Evolutionary conservation across 176 grass and related monocot genomes (phyloP).

Genomic region (Bonia amplexicaulis): DNA sequence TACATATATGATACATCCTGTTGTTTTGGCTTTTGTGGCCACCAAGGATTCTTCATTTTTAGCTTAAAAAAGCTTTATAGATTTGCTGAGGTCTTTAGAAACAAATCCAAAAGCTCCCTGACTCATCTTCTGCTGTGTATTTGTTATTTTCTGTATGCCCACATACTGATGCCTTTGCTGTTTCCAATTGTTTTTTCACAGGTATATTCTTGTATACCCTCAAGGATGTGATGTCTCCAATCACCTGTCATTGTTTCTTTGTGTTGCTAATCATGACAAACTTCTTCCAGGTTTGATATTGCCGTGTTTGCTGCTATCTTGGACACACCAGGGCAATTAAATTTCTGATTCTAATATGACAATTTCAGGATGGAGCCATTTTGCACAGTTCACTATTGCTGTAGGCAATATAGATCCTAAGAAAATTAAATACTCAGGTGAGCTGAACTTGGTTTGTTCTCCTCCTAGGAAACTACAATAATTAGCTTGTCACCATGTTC

Average conservation of each 20-base stretch:
- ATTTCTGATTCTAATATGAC: constrained; percentile 16
- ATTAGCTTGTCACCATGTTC: neutral
- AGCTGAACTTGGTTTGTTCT: constrained; percentile 37
- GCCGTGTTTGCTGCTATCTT: constrained; percentile 17
- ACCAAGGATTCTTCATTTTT: neutral
- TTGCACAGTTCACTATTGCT: constrained; percentile 98
- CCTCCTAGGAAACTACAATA: constrained; percentile 14
- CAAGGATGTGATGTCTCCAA: constrained; percentile 97
- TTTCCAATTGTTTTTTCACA: constrained; percentile 40
- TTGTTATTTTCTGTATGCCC: neutral
- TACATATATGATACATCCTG: neutral
- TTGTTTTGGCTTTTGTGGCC: neutral
- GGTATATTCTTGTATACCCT: constrained; percentile 99
- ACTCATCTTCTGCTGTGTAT: constrained; percentile 17
- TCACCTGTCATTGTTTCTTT: constrained; percentile 96
- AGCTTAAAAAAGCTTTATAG: constrained; percentile 4
- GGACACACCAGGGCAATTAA: neutral
- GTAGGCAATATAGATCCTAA: constrained; percentile 95
- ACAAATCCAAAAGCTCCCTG: neutral
- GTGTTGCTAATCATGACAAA: constrained; percentile 94
- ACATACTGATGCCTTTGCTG: neutral
- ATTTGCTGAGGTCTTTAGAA: neutral
- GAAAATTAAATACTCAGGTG: constrained; percentile 97
- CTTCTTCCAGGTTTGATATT: constrained; percentile 85
- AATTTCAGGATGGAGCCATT: constrained; percentile 91